Base-by-base conservation (phyloP, 75 land plant genomes). In the Larix kaempferi region DNA sequence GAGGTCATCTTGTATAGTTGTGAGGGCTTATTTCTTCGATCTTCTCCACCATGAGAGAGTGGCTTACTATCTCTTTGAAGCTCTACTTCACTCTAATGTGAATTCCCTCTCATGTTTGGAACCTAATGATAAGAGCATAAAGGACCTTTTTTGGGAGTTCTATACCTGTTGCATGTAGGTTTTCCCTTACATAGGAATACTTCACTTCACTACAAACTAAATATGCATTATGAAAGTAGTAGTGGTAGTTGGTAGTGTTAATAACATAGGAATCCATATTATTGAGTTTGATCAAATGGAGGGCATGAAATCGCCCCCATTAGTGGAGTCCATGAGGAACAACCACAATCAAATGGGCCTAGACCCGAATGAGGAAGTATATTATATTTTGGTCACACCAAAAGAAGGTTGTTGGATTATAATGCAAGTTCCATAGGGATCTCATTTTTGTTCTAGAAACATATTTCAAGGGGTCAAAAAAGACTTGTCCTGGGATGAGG, bases 161-260 rank as follows among this genome's bases (percentile, higher is more conserved):
- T 64, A 0, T 29, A 4, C 14, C 29, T 64, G 15, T 19, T 64
- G 6, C 27, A 64, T 16, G 37, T 27, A 33, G n/a, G 67, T 27
- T 1, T 64, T 29, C 16, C 93, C 93, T 0, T 91, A 83, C 62
- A 85, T 91, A 49, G 86, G 86, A 60, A 88, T 86, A 56, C 85
- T 85, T 5, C 90, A 91, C 75, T 91, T 88, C 82, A 84, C 86
- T 23, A 90, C 90, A 13, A 91, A 91, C 78, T 90, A 91, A n/a
- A n/a, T n/a, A 64, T 88, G 90, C 35, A 88, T 91, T 23, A 57
- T 91, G 14, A 90, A 91, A 64, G 88, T 90, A 0, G 83, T 84
- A 25, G 11, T 62, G 29, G 76, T 76, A 29, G 86, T 79, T 2
- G 74, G 81, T 6, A 11, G 12, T 23, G 2, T 10, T 35, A 35